Conservation (phyloP, 495 filamentous ascomycete species). For the Penicillium atrosanguineum region DNA sequence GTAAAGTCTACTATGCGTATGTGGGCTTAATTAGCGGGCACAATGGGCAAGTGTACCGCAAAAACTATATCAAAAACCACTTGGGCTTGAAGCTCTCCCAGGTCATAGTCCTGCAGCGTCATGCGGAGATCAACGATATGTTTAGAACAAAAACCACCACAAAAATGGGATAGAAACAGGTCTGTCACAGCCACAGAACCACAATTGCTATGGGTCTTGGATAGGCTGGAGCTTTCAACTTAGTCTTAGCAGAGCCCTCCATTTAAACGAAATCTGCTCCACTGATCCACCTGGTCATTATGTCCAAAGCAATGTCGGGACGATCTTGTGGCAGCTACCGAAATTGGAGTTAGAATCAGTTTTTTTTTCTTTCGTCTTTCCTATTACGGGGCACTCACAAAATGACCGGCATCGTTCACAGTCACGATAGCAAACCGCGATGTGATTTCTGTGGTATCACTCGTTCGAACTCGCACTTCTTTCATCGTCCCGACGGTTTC, state of each 20-base stretch:
- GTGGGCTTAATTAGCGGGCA: neutral
- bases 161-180: neutral
- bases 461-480: slow-evolving; percentile 14
- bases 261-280: slow-evolving; percentile 21
- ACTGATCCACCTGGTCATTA: slow-evolving; percentile 34
- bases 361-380: neutral
- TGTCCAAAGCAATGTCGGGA: slow-evolving; percentile 33
- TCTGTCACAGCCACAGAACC: neutral
- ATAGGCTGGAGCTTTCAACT: neutral
- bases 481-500: slow-evolving; percentile 21
- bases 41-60: neutral
- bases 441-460: neutral
- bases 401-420: slow-evolving; percentile 25
- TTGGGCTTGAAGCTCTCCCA: neutral
- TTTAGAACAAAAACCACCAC: neutral
- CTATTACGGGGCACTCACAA: slow-evolving; percentile 14
- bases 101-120: neutral
- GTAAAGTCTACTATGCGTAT: neutral
- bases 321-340: slow-evolving; percentile 35
- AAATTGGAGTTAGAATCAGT: slow-evolving; percentile 5
- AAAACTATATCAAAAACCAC: neutral
- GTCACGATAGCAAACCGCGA: slow-evolving; percentile 30
- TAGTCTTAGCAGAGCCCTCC: no score
- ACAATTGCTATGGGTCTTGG: neutral
- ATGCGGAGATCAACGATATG: neutral